Evolutionary conservation across 2,329 filamentous ascomycete genomes (phyloP).

Genomic region (Setomelanomma holmii): DNA sequence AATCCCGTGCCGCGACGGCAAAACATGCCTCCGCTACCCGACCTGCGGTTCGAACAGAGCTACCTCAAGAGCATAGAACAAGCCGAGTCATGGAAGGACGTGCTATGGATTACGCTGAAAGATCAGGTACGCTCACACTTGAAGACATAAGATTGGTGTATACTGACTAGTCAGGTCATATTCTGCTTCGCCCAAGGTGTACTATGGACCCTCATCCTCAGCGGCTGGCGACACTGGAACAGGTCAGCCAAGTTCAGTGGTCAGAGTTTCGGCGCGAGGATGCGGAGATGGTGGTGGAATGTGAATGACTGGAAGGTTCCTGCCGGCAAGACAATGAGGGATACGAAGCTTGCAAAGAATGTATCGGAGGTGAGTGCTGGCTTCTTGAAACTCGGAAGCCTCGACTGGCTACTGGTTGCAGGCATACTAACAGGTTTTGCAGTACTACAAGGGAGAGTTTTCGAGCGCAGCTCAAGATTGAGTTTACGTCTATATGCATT

Average conservation of each 20-base stretch:
- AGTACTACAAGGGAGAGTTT: slow-evolving; percentile 40
- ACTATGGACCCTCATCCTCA: slow-evolving; percentile 83
- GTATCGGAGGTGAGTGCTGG: slow-evolving; percentile 45
- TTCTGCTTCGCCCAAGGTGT: slow-evolving; percentile 88
- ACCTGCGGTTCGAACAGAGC: slow-evolving; percentile 96
- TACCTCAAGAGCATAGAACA: slow-evolving; percentile 88
- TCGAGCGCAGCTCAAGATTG: slow-evolving; percentile 32
- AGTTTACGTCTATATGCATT: slow-evolving; percentile 2
- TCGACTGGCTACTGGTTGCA: slow-evolving; percentile 1
- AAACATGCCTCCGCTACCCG: slow-evolving; percentile 74
- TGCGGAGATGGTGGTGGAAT: slow-evolving; percentile 92
- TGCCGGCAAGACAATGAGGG: slow-evolving; percentile 25
- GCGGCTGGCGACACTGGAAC: slow-evolving; percentile 93
- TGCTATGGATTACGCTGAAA: slow-evolving; percentile 82
- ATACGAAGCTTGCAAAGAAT: slow-evolving; percentile 42
- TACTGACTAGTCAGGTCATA: slow-evolving; percentile 65
- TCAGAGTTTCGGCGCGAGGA: slow-evolving; percentile 74
- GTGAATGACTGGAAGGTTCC: slow-evolving; percentile 82
- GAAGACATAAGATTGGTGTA: not conserved
- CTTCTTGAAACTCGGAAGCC: slow-evolving; percentile 40
- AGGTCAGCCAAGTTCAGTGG: slow-evolving; percentile 78
- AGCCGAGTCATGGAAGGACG: slow-evolving; percentile 79
- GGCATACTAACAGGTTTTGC: slow-evolving; percentile 16
- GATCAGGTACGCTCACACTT: slow-evolving; percentile 72
- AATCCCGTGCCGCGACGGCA: slow-evolving; percentile 60